Conservation (phyloP, 345 rosid species). For the Clarkia xantiana region DNA sequence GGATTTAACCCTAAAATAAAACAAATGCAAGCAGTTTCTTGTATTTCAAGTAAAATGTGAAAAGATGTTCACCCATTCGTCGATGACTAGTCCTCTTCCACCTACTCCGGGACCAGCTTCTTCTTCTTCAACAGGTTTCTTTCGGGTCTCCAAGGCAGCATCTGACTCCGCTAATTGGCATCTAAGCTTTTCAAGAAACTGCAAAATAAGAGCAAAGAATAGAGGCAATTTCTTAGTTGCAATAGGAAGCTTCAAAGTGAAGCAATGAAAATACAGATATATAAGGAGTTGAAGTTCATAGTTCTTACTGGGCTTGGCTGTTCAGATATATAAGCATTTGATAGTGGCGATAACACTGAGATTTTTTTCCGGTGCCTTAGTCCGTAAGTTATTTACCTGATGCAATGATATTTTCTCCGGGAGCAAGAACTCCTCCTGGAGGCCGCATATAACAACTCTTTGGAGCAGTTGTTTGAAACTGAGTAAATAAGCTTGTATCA, state of each 20-base stretch:
- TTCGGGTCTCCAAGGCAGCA: conserved; percentile 41
- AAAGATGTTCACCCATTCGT: conserved; percentile 48
- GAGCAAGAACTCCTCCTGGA: conserved; percentile 57
- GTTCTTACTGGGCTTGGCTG: conserved; percentile 35
- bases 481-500: background rate
- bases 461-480: conserved; percentile 81
- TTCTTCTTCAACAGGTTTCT: conserved; percentile 53
- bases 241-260: background rate
- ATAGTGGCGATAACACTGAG: too few species aligned
- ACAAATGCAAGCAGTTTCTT: too few species aligned
- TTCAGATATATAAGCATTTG: too few species aligned
- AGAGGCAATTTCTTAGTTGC: background rate
- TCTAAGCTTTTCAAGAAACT: conserved; percentile 47
- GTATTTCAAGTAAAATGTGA: background rate
- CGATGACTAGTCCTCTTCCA: conserved; percentile 58
- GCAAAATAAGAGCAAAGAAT: conserved; percentile 3
- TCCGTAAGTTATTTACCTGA: conserved; percentile 26
- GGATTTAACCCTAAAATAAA: too few species aligned
- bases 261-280: background rate
- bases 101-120: conserved; percentile 30
- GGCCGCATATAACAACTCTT: conserved; percentile 80
- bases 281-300: background rate
- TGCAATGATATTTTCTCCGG: conserved; percentile 55
- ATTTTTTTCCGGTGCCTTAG: too few species aligned
- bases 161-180: conserved; percentile 52